These are phyloP conservation scores for Saussurea involucrata DNA, from an alignment of 129 eudicot species.

Conservation along the genomic window DNA sequence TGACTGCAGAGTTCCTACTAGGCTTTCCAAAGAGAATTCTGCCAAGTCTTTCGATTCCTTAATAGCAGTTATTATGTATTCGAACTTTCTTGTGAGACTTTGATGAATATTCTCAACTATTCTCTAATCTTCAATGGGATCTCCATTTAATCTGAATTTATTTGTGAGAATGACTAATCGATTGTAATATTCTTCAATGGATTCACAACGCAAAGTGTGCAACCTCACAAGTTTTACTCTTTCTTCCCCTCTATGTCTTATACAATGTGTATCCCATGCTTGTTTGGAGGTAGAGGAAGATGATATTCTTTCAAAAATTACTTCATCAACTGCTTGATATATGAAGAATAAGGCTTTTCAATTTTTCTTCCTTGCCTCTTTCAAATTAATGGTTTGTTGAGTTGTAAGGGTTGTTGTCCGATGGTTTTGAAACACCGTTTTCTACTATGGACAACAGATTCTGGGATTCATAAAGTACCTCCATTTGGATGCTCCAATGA, in stretches of 20 bases:
- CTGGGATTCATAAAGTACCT: background rate
- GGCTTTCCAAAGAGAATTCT: background rate
- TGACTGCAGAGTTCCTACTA: conserved; percentile 10
- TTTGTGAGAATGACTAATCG: background rate
- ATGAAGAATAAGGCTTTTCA: background rate
- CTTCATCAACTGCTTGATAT: background rate
- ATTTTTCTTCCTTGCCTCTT: background rate
- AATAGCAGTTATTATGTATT: background rate
- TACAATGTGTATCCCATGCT: background rate
- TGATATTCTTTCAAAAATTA: background rate
- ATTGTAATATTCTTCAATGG: background rate
- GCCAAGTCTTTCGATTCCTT: background rate
- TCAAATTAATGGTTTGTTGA: background rate
- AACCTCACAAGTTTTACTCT: background rate
- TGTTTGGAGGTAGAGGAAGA: background rate
- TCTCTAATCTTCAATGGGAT: background rate
- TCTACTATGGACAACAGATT: background rate
- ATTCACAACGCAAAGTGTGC: background rate
- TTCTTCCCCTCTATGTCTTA: background rate
- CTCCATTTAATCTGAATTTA: conserved; percentile 9
- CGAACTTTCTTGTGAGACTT: conserved; percentile 2
- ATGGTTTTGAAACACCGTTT: background rate
- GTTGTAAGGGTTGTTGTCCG: background rate
- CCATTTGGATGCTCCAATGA: background rate
- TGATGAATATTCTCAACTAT: background rate